A percentile compares a stretch with the other conserved stretches of the same genome.
Conservation (phyloP, 208 protist genomes). For the Novymonas esmeraldas region DNA sequence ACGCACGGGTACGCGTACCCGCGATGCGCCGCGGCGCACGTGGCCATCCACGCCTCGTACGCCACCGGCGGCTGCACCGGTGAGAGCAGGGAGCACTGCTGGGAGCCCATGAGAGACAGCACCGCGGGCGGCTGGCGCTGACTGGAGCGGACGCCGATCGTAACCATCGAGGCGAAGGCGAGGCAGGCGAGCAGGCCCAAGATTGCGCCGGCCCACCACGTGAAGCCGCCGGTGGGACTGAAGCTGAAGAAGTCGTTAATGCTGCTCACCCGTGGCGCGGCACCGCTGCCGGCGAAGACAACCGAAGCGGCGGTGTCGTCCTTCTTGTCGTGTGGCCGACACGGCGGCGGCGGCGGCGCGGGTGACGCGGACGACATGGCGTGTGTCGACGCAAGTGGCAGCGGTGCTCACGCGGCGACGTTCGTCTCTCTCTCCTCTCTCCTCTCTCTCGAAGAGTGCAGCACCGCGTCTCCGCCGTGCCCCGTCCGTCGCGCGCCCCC, state of each 20-base stretch:
- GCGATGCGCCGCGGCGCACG: slow-evolving; percentile 7
- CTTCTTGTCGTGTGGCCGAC: not conserved
- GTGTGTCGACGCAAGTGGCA: too few relatives aligned
- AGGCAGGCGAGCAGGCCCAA: slow-evolving; percentile 29
- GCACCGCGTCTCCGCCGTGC: too few relatives aligned
- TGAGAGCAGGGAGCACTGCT: slow-evolving; percentile 40
- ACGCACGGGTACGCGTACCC: slow-evolving; percentile 34
- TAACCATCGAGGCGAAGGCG: slow-evolving; percentile 34
- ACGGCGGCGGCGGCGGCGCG: not conserved
- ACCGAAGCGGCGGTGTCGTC: not conserved
- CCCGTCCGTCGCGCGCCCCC: too few relatives aligned
- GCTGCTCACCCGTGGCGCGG: not conserved
- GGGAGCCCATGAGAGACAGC: slow-evolving; percentile 17
- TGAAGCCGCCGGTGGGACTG: slow-evolving; percentile 28
- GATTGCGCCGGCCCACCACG: slow-evolving; percentile 48
- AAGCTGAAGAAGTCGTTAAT: slow-evolving; percentile 42
- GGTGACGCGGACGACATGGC: not conserved
- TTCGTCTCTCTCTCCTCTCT: too few relatives aligned
- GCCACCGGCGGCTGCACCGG: slow-evolving; percentile 21
- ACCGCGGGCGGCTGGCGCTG: slow-evolving; percentile 25
- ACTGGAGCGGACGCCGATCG: slow-evolving; percentile 30
- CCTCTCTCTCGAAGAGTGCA: too few relatives aligned
- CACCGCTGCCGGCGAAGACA: slow-evolving; percentile 5
- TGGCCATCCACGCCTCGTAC: slow-evolving; percentile 36
- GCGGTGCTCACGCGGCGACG: too few relatives aligned